phyloP scores from a whole-genome alignment of 805 yeast species.

The Blastobotrys peoriensis region DNA sequence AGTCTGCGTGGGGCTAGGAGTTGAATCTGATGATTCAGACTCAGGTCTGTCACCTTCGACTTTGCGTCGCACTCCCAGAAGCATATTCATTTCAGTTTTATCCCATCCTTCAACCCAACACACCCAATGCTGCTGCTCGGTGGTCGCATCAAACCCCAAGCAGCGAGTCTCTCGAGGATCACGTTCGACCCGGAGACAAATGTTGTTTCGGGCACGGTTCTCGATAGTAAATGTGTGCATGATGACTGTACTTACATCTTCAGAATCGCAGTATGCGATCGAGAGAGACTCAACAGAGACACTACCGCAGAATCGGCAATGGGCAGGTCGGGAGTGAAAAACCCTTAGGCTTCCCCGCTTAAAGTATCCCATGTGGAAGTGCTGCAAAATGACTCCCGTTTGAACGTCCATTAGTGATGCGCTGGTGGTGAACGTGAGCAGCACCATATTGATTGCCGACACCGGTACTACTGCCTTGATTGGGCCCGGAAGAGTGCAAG shows the following conservation, averaged over 20 bases:
- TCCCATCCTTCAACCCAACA: constrained; percentile 72
- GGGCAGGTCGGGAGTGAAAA: constrained; percentile 79
- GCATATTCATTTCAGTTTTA: constrained; percentile 65
- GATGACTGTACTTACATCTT: constrained; percentile 46
- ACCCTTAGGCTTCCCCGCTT: constrained; percentile 57
- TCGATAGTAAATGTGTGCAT: constrained; percentile 70
- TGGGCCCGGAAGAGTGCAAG: constrained; percentile 2
- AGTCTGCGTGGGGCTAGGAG: neutral
- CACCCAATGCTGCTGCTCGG: constrained; percentile 64
- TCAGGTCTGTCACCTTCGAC: constrained; percentile 17
- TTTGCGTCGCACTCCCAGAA: constrained; percentile 58
- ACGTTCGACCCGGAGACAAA: constrained; percentile 85
- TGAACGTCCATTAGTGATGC: constrained; percentile 58
- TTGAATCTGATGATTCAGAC: neutral
- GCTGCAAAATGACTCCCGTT: constrained; percentile 64
- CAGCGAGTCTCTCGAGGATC: constrained; percentile 90
- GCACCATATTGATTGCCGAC: constrained; percentile 24
- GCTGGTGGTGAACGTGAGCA: constrained; percentile 15
- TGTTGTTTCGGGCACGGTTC: constrained; percentile 69
- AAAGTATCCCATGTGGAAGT: constrained; percentile 56
- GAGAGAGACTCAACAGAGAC: constrained; percentile 71
- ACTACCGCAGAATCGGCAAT: constrained; percentile 88
- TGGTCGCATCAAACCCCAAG: constrained; percentile 70
- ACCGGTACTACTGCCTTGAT: constrained; percentile 15
- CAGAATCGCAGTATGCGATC: constrained; percentile 60